Percentiles rank a stretch among this genome's conserved stretches.
Conservation (phyloP, 78 protist genomes). For the Acrasis kona region DNA sequence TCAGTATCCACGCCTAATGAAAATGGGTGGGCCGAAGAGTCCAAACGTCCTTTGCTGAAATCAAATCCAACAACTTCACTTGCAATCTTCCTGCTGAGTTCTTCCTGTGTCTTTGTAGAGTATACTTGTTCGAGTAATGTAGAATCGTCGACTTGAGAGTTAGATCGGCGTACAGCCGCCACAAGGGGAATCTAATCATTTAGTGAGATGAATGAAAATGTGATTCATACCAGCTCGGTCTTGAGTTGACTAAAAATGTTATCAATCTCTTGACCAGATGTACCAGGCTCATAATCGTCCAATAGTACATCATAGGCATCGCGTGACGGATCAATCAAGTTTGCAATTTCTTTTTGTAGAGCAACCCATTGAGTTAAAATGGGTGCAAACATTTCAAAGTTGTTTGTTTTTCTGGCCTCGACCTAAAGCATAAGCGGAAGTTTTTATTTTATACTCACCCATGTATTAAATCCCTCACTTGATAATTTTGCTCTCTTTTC, state of each 20-base stretch:
- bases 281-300: background rate
- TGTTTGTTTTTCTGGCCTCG: background rate
- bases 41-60: slow-evolving; percentile 4
- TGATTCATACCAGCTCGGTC: background rate
- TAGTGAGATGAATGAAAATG: background rate
- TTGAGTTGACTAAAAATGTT: background rate
- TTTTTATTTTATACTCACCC: too few species aligned
- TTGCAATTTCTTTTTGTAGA: background rate
- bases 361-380: background rate
- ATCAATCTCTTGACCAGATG: background rate
- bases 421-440: too few species aligned
- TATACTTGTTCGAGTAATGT: background rate
- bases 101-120: background rate
- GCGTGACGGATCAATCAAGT: background rate
- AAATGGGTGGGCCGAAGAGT: slow-evolving; percentile 29
- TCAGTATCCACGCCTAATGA: background rate
- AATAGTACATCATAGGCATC: background rate
- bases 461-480: background rate
- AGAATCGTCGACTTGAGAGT: background rate
- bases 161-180: background rate
- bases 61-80: background rate
- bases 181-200: background rate
- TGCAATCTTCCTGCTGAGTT: background rate
- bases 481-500: background rate
- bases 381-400: background rate